Evolutionary conservation across 73 alveolate species (phyloP).

Genomic region (Tetrahymena elliotti): DNA sequence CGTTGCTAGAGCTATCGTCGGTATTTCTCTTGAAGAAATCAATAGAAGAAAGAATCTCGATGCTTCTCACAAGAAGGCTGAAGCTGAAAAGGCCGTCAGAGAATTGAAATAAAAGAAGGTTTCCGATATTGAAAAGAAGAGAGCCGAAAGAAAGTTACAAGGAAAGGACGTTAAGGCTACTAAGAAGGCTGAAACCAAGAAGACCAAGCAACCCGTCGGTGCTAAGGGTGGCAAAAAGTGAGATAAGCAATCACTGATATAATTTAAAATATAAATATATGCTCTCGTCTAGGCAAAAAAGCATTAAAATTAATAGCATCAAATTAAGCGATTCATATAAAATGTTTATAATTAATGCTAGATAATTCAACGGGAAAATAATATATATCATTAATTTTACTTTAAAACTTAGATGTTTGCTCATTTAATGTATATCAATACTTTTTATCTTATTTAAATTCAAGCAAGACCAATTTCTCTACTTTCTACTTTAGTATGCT

Average conservation of each 20-base stretch:
- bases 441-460: neutral
- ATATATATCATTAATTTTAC: neutral
- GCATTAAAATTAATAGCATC: neutral
- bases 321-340: neutral
- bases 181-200: neutral
- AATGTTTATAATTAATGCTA: neutral
- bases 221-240: neutral
- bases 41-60: constrained; percentile 74
- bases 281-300: neutral
- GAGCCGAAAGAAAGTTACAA: constrained; percentile 6
- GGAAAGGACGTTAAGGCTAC: neutral
- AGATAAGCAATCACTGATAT: neutral
- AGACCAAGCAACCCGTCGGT: neutral
- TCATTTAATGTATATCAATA: neutral
- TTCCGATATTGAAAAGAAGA: constrained; percentile 28
- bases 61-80: constrained; percentile 44
- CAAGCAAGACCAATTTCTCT: neutral
- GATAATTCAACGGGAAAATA: neutral
- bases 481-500: neutral
- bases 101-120: constrained; percentile 71
- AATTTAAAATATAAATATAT: neutral
- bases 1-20: constrained; percentile 91
- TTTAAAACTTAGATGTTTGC: neutral
- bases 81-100: constrained; percentile 75
- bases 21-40: constrained; percentile 86